Conservation (phyloP, 2,329 filamentous ascomycete species). For the Colletotrichum aenigma region DNA sequence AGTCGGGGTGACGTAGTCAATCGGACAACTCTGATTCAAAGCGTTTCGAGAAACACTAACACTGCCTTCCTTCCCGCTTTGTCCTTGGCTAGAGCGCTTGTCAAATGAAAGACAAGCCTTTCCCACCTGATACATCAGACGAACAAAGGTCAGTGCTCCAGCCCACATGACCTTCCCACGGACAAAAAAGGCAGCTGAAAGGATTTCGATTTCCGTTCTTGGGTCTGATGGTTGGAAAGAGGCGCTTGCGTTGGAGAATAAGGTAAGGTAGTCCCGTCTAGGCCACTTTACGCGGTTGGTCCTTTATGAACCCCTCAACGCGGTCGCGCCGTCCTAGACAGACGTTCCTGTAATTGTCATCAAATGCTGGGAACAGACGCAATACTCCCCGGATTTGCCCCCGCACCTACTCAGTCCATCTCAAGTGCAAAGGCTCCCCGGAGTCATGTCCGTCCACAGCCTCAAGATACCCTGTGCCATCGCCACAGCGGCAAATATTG, state of each 20-base stretch:
- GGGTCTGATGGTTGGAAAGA: background rate
- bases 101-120: background rate
- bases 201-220: background rate
- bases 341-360: background rate
- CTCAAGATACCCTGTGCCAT: background rate
- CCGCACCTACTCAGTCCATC: background rate
- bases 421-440: background rate
- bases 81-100: background rate
- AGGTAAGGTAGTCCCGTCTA: background rate
- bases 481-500: background rate
- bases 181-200: background rate
- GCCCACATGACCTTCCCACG: background rate
- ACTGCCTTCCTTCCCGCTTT: background rate
- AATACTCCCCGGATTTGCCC: background rate
- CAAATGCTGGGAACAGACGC: background rate
- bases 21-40: background rate
- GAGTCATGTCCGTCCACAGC: background rate
- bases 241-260: background rate
- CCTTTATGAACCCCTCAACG: background rate
- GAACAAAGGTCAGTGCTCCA: conserved; percentile 15
- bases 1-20: background rate
- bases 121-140: conserved; percentile 17
- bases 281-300: conserved; percentile 10
- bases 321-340: background rate
- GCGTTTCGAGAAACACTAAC: background rate